Evolutionary conservation across 768 basidiomycete genomes (phyloP).

Genomic region (Candolleomyces eurysporus): DNA sequence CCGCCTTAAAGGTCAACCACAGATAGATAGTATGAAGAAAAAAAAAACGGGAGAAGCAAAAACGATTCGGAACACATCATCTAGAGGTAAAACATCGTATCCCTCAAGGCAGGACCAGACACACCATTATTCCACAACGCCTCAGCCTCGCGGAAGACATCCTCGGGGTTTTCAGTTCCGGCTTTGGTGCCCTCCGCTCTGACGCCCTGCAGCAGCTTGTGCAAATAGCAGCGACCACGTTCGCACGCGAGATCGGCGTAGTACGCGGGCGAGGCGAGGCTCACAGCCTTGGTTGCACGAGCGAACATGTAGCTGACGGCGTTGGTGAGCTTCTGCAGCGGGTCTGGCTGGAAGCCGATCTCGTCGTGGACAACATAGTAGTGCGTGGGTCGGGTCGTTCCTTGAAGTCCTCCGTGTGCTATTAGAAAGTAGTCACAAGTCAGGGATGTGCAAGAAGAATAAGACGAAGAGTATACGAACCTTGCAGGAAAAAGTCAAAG

Average conservation of each 20-base stretch:
- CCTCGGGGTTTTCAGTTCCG: conserved; percentile 40
- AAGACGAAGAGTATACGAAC: conserved; percentile 20
- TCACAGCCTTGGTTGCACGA: conserved; percentile 85
- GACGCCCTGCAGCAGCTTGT: conserved; percentile 63
- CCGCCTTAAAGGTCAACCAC: too few species aligned
- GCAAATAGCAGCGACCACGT: conserved; percentile 70
- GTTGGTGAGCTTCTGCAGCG: conserved; percentile 70
- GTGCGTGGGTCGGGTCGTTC: conserved; percentile 72
- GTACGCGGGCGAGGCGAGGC: conserved; percentile 77
- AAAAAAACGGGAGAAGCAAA: too few species aligned
- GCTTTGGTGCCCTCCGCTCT: conserved; percentile 5
- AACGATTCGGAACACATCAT: too few species aligned
- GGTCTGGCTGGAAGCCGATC: conserved; percentile 64
- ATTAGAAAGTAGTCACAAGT: neutral
- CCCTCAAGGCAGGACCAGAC: conserved; percentile 44
- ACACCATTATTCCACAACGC: conserved; percentile 59
- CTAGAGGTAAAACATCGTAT: conserved; percentile 72
- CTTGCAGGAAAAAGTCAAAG: conserved; percentile 70
- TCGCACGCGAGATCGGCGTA: conserved; percentile 73
- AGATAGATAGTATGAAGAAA: too few species aligned
- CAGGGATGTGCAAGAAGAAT: neutral
- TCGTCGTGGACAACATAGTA: conserved; percentile 85
- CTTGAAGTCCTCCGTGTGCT: conserved; percentile 77
- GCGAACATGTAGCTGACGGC: conserved; percentile 76
- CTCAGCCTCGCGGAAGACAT: conserved; percentile 52